Conservation (phyloP, 1,284 basidiomycete genomes). For the Ustanciosporium gigantosporum region DNA sequence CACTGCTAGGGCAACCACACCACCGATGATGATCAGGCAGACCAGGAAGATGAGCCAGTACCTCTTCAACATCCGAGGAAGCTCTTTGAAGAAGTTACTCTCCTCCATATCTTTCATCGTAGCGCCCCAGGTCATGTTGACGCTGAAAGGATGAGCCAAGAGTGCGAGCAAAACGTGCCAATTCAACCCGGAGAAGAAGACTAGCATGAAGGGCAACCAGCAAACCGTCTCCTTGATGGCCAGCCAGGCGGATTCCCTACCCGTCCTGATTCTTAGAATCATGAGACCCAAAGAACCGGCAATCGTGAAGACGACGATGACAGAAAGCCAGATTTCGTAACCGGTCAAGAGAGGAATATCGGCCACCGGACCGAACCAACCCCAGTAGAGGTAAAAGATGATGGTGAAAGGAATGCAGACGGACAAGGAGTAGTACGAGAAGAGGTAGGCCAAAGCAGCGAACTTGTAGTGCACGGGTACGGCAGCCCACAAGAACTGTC, state of each 20-base stretch:
- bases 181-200: conserved; percentile 9
- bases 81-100: conserved; percentile 79
- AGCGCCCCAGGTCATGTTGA: conserved; percentile 75
- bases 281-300: conserved; percentile 68
- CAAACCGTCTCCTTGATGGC: background rate
- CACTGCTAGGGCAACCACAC: conserved; percentile 68
- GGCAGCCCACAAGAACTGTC: conserved; percentile 75
- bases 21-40: conserved; percentile 64
- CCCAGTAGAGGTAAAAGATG: conserved; percentile 74
- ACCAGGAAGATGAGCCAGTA: conserved; percentile 65
- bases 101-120: conserved; percentile 16
- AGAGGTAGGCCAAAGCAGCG: conserved; percentile 72
- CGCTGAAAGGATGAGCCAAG: conserved; percentile 77
- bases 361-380: conserved; percentile 70
- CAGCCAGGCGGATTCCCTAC: background rate
- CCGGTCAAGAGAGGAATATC: conserved; percentile 65
- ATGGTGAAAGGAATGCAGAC: conserved; percentile 70
- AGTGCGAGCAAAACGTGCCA: conserved; percentile 69
- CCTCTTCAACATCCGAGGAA: conserved; percentile 69
- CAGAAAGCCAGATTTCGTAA: conserved; percentile 78
- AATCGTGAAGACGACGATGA: conserved; percentile 75
- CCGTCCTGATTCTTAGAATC: background rate
- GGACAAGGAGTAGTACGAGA: conserved; percentile 75
- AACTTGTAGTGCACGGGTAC: conserved; percentile 73
- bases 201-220: conserved; percentile 70